Percentiles rank a stretch among this genome's conserved stretches.
These are phyloP conservation scores for Tilletia caries DNA, from an alignment of 1,284 basidiomycete genomes.

Conservation along the genomic window DNA sequence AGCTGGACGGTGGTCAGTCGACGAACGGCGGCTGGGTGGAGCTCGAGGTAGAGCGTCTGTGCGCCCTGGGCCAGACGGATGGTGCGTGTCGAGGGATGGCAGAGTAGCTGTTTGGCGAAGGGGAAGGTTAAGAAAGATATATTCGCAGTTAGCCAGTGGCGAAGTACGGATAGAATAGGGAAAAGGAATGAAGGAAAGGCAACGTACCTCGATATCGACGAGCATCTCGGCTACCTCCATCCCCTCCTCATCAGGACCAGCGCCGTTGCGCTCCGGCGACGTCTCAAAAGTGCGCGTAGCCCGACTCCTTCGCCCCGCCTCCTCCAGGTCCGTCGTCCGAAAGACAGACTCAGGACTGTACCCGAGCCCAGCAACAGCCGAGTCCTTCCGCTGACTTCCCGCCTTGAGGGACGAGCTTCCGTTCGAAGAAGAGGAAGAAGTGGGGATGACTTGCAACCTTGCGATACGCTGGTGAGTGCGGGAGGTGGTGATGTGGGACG, in stretches of 20 bases:
- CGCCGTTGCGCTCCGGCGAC: neutral
- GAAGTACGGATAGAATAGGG: too few species aligned
- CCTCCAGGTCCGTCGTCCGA: neutral
- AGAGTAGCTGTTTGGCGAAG: neutral
- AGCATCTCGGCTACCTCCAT: neutral
- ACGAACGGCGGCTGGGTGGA: neutral
- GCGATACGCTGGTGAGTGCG: too few species aligned
- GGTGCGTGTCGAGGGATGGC: neutral
- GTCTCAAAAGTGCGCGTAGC: neutral
- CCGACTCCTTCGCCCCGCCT: neutral
- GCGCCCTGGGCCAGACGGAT: neutral
- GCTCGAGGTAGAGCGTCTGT: neutral
- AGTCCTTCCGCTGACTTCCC: conserved; percentile 1
- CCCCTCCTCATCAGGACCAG: neutral
- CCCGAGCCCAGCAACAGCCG: neutral
- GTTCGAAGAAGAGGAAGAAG: too few species aligned
- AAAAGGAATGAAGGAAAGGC: too few species aligned
- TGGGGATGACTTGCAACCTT: neutral
- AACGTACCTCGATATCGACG: neutral
- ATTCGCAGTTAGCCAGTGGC: too few species aligned
- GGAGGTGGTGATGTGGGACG: too few species aligned
- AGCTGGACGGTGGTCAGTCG: neutral
- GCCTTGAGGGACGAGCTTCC: neutral
- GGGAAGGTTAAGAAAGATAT: too few species aligned
- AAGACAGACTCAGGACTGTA: conserved; percentile 7